Evolutionary conservation across 768 basidiomycete genomes (phyloP), one percentile per base, ranked within the genome.

Genomic region (Tricholoma sp.): DNA sequence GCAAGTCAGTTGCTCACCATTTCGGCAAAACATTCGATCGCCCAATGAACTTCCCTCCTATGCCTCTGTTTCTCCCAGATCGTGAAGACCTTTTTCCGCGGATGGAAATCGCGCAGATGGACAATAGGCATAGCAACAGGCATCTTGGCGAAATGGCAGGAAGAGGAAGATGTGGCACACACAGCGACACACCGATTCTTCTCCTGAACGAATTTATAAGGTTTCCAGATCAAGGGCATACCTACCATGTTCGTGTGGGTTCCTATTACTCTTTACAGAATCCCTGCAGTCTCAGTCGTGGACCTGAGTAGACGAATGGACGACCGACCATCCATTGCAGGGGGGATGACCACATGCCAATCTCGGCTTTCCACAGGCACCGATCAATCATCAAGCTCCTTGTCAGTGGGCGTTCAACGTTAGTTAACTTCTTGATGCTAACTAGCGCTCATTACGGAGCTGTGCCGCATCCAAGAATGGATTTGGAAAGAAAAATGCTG

Each of bases 21-120:
- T 68, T 89, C 88, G 8, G 85, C 85, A 39, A 86, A 71, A 61
- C 80, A 76, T 66, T 89, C 83, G 12, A 79, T 71, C 0, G 80
- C 54, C 77, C 81, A 78, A 57, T 85, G 86, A 4, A 76, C 69
- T 24, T 74, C 57, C 27, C 58, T 66, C 21, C 58, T 72, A 58
- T 80, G 75, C 54, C 79, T 72, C 61, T 72, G 62, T 58, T 65
- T 77, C 61, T 85, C 84, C 83, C 83, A 85, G 27, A 66, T 61
- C 8, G 64, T 63, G 63, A 84, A 74, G 54, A 77, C 63, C 22
- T 65, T 62, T 29, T 74, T 67, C 21, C 73, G 79, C 46, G 67
- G 64, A 35, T 65, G 62, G 37, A 84, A 53, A 54, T 84, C 80
- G 34, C 76, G 67, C 41, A 78, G 71, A 59, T 76, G 69, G 24